Evolutionary conservation across 306 rosid genomes (phyloP), one percentile per base, ranked within the genome.

Genomic region (Sesbania bispinosa): DNA sequence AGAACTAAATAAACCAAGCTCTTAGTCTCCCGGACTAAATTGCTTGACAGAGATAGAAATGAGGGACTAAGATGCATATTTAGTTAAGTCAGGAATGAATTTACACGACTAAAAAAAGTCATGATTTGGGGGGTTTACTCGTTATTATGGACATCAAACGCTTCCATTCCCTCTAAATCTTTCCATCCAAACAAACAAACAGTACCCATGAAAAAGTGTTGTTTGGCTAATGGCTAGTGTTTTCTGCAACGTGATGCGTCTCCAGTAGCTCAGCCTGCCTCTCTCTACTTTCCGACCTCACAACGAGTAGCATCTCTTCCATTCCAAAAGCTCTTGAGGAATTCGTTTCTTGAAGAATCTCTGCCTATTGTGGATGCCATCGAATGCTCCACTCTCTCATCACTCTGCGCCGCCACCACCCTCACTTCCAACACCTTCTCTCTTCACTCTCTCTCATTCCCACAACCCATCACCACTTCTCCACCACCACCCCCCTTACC

Each of bases 381-480:
- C 85, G 79, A 70, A 86, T 82, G 87, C 83, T 84, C 62, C 80
- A 10, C 67, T 39, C 76, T 68, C 71, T 67, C 69, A 50, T 57
- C 64, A 30, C 76, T 42, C 58, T 62, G 2, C 81, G 75, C 11
- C 69, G 15, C 77, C 69, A 13, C 70, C 33, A 2, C 62, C 47
- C 57, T 20, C 67, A 14, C 20, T 54, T 39, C 78, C 80, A 57
- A 10, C 85, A 48, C 76, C 69, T 85, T 52, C 68, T 66, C 42
- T 62, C 78, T 38, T 79, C 80, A 4, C 29, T 50, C 77, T 70
- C 77, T 53, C 36, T 20, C 50, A 11, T 50, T 47, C 36, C 60
- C 38, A 16, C 51, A 1, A 68, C 32, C 21, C 6, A 30, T 57
- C 78, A 52, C 20, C 66, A 41, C 15, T 32, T 73, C 76, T 50